Base-by-base conservation (phyloP, 208 protist genomes). In the Tritrichomonas foetus region DNA sequence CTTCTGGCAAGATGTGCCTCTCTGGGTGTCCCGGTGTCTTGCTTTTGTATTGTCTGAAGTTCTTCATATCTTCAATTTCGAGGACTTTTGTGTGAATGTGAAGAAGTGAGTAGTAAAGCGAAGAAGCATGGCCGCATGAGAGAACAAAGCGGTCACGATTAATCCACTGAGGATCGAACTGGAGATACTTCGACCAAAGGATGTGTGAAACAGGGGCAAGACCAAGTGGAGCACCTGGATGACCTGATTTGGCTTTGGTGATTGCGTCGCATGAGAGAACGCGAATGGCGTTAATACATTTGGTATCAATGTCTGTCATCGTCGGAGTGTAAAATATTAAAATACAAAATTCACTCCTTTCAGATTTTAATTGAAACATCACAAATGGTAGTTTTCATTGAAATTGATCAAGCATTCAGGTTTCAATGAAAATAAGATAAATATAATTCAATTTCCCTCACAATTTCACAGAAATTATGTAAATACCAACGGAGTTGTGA, bases 131-230 rank as follows among this genome's bases (percentile, higher is more conserved):
- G 33, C 99, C 99, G 95, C 99, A 99, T 53, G 97, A 99, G 25
- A 99, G 96, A 33, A 99, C 97, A 95, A 99, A 99, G 93, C 98
- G 97, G 95, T 99, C 99, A 94, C 99, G 97, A 95, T 99, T 98
- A n/a, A 97, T 53, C 98, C 98, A 99, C 9, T 96, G 93, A 13
- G 97, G 97, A 95, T 99, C 96, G 96, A 98, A 99, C 75, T 97
- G 97, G 95, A 99, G 96, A 94, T 98, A 95, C 66, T 98, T 95
- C 0, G 96, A 96, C 94, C 94, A 96, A 25, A 96, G 53, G 27
- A 94, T 39, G 95, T 99, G 95, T 8, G 98, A 97, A 69, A 99
- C 96, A 41, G 98, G 98, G 5, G 98, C 97, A 95, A 98, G 98
- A 95, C 98, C 98, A 95, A 98, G 96, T 66, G 97, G n/a, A n/a